A percentile compares a stretch with the other conserved stretches of the same genome.
Conservation (phyloP, 2,329 filamentous ascomycete species). For the Basipetospora chlamydospora region DNA sequence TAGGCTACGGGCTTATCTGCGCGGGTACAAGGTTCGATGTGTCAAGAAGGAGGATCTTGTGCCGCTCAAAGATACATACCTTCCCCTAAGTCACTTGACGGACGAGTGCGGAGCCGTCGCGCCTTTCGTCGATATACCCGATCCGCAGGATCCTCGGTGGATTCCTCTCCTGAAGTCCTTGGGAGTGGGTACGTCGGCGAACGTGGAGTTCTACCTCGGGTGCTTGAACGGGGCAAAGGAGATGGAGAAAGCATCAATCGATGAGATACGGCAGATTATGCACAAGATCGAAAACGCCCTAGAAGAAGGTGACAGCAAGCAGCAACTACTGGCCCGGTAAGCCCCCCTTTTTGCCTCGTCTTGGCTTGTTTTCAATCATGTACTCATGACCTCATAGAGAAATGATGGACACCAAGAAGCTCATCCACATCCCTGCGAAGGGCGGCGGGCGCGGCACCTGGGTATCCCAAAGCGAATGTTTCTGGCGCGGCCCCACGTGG, state of each 20-base stretch:
- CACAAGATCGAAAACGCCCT: not conserved
- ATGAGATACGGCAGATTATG: not conserved
- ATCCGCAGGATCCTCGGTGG: constrained; percentile 4
- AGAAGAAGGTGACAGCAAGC: not conserved
- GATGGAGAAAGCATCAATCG: not conserved
- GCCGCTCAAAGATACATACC: not conserved
- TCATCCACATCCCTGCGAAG: constrained; percentile 4
- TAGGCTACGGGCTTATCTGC: not conserved
- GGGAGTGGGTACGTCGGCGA: not conserved
- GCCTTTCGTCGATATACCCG: constrained; percentile 5
- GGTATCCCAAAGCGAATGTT: constrained; percentile 2
- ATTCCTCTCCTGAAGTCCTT: not conserved
- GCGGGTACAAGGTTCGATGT: not conserved
- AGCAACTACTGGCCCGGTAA: not conserved
- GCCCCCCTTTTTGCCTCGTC: not conserved
- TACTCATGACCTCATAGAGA: not conserved
- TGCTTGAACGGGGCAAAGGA: constrained; percentile 1
- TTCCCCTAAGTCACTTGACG: not conserved
- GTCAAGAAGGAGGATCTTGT: not conserved
- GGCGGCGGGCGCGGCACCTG: not conserved
- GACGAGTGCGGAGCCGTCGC: not conserved
- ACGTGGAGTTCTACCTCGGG: constrained; percentile 4
- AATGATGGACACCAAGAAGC: not conserved
- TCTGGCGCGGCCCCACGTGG: constrained; percentile 7
- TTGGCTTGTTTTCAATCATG: not conserved